Percentiles rank a stretch among this genome's conserved stretches.
Conservation (phyloP, 1,284 basidiomycete genomes). For the Rhodotorula sp. region DNA sequence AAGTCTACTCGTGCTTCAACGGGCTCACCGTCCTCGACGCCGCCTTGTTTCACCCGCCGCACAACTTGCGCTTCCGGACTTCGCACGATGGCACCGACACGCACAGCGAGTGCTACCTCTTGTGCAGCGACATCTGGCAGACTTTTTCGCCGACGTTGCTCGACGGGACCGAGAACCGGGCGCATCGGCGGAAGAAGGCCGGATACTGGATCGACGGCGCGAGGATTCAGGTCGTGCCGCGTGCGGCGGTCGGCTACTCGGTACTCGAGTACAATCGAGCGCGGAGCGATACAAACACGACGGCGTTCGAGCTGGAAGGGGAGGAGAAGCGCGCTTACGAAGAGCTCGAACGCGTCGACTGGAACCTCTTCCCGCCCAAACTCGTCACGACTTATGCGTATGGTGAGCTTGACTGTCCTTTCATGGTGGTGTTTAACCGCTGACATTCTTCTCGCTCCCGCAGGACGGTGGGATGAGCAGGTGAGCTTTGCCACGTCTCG, state of each 20-base stretch:
- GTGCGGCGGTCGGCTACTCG: conserved; percentile 21
- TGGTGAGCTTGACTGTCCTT: too few relatives aligned
- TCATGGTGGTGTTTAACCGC: too few relatives aligned
- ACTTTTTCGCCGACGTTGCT: not conserved
- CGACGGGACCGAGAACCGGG: conserved; percentile 3
- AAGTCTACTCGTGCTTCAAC: conserved; percentile 52
- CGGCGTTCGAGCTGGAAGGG: conserved; percentile 22
- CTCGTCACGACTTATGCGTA: conserved; percentile 27
- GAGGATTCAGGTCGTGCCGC: conserved; percentile 30
- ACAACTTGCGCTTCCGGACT: conserved; percentile 31
- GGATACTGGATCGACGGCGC: conserved; percentile 10
- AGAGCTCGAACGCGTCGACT: conserved; percentile 24
- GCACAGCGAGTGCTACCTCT: conserved; percentile 36
- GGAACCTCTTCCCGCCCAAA: conserved; percentile 26
- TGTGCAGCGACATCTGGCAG: conserved; percentile 32
- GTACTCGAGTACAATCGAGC: conserved; percentile 22
- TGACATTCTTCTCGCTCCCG: not conserved
- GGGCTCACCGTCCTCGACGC: conserved; percentile 49
- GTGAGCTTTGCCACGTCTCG: not conserved
- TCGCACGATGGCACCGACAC: conserved; percentile 14
- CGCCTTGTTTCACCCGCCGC: conserved; percentile 46
- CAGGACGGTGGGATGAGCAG: conserved; percentile 6
- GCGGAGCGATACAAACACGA: conserved; percentile 26
- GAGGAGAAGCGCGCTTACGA: not conserved
- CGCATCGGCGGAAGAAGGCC: not conserved